Conservation (phyloP, 2,329 filamentous ascomycete genomes). For the Emericellopsis cladophorae region DNA sequence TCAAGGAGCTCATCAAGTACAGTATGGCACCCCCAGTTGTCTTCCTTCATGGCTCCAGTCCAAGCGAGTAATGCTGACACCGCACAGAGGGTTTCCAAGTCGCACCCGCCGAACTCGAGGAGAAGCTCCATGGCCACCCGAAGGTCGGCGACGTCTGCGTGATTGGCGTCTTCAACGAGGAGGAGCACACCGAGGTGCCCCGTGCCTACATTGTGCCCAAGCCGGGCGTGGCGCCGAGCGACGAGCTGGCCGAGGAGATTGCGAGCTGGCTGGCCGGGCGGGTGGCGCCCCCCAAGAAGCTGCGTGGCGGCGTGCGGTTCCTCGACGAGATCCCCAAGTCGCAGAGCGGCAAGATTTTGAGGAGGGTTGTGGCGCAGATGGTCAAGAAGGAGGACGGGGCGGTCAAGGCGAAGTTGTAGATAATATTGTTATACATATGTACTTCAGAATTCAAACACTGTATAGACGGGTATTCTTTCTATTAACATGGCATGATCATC, state of each 20-base stretch:
- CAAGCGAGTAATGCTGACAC: not conserved
- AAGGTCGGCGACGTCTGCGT: slow-evolving; percentile 49
- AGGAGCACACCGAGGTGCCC: slow-evolving; percentile 55
- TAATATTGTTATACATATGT: no score
- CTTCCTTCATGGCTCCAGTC: no score
- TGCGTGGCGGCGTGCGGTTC: slow-evolving; percentile 60
- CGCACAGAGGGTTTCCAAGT: slow-evolving; percentile 51
- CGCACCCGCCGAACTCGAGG: slow-evolving; percentile 53
- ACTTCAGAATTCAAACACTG: no score
- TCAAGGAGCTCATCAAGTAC: slow-evolving; percentile 52
- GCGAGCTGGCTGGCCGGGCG: slow-evolving; percentile 32
- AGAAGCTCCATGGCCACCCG: slow-evolving; percentile 27
- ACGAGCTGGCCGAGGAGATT: slow-evolving; percentile 20
- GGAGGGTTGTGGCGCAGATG: slow-evolving; percentile 34
- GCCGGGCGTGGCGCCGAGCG: slow-evolving; percentile 19
- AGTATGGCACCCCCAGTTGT: no score
- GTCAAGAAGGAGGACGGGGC: slow-evolving; percentile 20
- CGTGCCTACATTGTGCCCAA: slow-evolving; percentile 28
- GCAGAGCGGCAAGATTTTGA: slow-evolving; percentile 35
- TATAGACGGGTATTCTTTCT: no score
- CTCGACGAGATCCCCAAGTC: slow-evolving; percentile 60
- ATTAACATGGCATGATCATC: no score
- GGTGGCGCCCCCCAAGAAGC: slow-evolving; percentile 53
- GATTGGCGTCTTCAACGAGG: slow-evolving; percentile 44
- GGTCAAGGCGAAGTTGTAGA: slow-evolving; percentile 22